Evolutionary conservation across 83 land plant genomes (phyloP).

Genomic region (Picea abies): DNA sequence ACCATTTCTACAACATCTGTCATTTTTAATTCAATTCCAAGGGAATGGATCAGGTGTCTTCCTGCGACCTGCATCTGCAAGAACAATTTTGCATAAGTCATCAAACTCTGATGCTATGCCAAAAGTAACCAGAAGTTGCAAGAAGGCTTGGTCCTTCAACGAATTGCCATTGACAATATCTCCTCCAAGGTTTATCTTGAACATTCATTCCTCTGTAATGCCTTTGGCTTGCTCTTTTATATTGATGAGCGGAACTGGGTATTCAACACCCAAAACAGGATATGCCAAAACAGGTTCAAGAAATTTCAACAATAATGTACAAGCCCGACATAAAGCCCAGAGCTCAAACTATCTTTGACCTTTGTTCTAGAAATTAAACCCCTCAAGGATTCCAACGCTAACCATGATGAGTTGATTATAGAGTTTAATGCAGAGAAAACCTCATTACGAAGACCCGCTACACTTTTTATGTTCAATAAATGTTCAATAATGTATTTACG

Average conservation of each 20-base stretch:
- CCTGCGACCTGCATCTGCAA: too few species aligned
- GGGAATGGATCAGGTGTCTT: too few species aligned
- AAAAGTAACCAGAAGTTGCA: conserved; percentile 83
- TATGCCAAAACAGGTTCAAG: conserved; percentile 45
- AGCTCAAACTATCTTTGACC: conserved; percentile 51
- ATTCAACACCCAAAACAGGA: conserved; percentile 35
- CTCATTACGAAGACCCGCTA: conserved; percentile 65
- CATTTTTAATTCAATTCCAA: too few species aligned
- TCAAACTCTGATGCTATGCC: conserved; percentile 77
- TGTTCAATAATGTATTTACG: conserved; percentile 76
- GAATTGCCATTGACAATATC: conserved; percentile 71
- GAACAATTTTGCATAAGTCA: conserved; percentile 13
- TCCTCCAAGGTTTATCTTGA: conserved; percentile 50
- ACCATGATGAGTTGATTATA: conserved; percentile 56
- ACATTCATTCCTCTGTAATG: conserved; percentile 80
- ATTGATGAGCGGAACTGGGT: conserved; percentile 46
- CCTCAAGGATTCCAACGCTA: conserved; percentile 72
- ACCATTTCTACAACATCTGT: too few species aligned
- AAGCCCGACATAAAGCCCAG: conserved; percentile 70
- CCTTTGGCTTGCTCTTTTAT: conserved; percentile 64
- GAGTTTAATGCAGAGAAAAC: conserved; percentile 69
- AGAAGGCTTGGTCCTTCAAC: conserved; percentile 83
- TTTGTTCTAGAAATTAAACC: conserved; percentile 48
- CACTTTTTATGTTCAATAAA: conserved; percentile 77
- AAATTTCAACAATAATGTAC: conserved; percentile 83